Evolutionary conservation across 164 flowering plant genomes (phyloP).

Genomic region (Vitis rotundifolia): DNA sequence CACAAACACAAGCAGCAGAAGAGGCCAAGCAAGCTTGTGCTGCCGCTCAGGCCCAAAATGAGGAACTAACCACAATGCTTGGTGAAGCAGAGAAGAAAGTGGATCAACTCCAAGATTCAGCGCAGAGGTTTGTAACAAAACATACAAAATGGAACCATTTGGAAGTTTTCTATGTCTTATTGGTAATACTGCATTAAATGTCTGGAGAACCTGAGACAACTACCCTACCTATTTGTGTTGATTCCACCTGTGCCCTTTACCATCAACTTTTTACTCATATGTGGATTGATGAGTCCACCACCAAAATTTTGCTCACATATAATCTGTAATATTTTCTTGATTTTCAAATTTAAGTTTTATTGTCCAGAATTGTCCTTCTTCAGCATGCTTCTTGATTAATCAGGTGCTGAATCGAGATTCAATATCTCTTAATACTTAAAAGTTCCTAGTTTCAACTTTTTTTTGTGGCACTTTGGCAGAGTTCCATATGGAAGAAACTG

Average conservation of each 20-base stretch:
- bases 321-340: background rate
- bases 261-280: background rate
- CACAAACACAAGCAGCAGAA: conserved; percentile 61
- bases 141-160: conserved; percentile 4
- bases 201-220: background rate
- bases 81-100: conserved; percentile 70
- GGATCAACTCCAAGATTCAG: conserved; percentile 80
- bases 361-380: background rate
- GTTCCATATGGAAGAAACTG: too few species aligned
- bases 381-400: background rate
- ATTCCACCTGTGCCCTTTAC: background rate
- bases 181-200: background rate
- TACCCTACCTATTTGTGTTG: background rate
- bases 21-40: conserved; percentile 46
- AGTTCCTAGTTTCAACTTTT: too few species aligned
- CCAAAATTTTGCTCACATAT: background rate
- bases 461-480: too few species aligned
- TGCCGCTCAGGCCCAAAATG: conserved; percentile 44
- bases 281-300: background rate
- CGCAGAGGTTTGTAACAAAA: conserved; percentile 65
- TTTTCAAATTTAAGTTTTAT: background rate
- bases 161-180: conserved; percentile 3
- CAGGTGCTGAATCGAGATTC: background rate
- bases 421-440: too few species aligned
- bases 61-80: conserved; percentile 55